phyloP scores from a whole-genome alignment of 306 rosid species.

The Gastrolobium villosum region DNA sequence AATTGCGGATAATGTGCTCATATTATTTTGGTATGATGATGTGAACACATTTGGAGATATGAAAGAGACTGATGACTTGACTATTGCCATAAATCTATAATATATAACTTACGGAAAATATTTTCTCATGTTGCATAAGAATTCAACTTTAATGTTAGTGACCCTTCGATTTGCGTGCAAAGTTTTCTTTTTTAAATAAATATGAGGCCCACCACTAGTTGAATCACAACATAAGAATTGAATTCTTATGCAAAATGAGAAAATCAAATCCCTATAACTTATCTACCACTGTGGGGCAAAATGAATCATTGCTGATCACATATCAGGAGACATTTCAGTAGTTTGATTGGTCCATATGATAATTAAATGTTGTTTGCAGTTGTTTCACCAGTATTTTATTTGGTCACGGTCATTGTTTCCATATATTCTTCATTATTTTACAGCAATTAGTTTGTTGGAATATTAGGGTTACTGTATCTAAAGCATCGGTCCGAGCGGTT shows the following conservation, averaged over 20 bases:
- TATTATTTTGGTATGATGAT: slow-evolving; percentile 30
- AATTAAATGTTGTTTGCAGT: not conserved
- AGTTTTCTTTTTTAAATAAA: too few species aligned
- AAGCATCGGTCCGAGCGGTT: too few species aligned
- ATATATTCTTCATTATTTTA: not conserved
- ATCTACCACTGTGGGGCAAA: slow-evolving; percentile 31
- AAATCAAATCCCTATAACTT: too few species aligned
- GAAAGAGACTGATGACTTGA: slow-evolving; percentile 30
- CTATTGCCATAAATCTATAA: not conserved
- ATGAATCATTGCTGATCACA: slow-evolving; percentile 38
- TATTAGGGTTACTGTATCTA: too few species aligned
- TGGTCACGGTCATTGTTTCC: not conserved
- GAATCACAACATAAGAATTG: too few species aligned
- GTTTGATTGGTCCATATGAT: slow-evolving; percentile 40
- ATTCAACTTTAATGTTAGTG: too few species aligned
- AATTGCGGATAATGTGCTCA: not conserved
- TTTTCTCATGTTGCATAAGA: too few species aligned
- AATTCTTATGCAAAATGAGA: too few species aligned
- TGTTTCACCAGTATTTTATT: not conserved
- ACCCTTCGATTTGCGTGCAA: too few species aligned
- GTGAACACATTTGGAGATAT: not conserved
- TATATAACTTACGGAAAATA: not conserved
- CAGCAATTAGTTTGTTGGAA: too few species aligned
- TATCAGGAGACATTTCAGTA: slow-evolving; percentile 34
- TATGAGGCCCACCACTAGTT: too few species aligned